phyloP scores from a whole-genome alignment of 1,139 yeast genomes.

The Geotrichum carabidarum region DNA sequence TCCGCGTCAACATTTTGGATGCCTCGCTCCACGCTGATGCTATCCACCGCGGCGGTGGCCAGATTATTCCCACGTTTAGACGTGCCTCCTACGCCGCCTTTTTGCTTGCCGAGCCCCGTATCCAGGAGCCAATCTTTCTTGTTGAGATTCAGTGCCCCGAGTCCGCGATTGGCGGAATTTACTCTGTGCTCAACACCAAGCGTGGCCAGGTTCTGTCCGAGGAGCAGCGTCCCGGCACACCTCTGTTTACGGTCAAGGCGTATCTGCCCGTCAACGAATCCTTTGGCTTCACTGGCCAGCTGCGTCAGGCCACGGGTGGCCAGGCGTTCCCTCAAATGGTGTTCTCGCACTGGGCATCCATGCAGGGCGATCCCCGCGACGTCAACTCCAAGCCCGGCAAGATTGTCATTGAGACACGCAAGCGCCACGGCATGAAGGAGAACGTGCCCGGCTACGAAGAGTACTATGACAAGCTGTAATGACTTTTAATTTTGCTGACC shows the following conservation, averaged over 20 bases:
- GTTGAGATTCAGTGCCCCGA: conserved; percentile 99
- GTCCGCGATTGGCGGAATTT: conserved; percentile 99
- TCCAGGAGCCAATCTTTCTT: conserved; percentile 98
- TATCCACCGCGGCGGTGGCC: conserved; percentile 99
- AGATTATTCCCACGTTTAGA: conserved; percentile 99
- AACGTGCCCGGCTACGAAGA: conserved; percentile 98
- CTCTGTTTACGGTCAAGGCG: conserved; percentile 98
- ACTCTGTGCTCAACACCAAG: conserved; percentile 98
- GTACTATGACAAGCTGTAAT: conserved; percentile 78
- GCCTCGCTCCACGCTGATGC: conserved; percentile 99
- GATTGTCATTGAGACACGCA: conserved; percentile 84
- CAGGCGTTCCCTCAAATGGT: conserved; percentile 99
- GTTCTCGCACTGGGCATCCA: conserved; percentile 95
- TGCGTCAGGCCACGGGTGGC: conserved; percentile 99
- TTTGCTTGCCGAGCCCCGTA: conserved; percentile 97
- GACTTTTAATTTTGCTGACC: neutral
- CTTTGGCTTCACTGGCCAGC: conserved; percentile 99
- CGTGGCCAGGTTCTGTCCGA: conserved; percentile 99
- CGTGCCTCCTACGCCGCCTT: conserved; percentile 98
- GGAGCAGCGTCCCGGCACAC: conserved; percentile 99
- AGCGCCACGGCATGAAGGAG: conserved; percentile 96
- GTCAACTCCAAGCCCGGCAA: conserved; percentile 90
- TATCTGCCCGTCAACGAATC: conserved; percentile 99
- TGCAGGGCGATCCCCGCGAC: conserved; percentile 90
- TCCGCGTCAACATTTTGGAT: conserved; percentile 97